Conservation (phyloP, 2,329 filamentous ascomycete genomes). For the Spiromastix sp. region DNA sequence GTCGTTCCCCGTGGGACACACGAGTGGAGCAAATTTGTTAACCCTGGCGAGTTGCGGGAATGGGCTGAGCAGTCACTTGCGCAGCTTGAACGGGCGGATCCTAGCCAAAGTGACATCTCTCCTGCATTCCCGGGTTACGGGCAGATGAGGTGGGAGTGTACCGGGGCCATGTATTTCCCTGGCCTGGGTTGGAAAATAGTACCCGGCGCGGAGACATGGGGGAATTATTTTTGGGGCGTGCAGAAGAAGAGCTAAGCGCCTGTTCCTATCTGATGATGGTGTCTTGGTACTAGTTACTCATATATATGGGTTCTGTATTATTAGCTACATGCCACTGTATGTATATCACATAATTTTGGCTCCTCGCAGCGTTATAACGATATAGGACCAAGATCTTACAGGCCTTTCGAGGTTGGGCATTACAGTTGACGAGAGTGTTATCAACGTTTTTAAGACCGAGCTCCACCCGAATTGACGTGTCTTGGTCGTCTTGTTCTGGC, state of each 20-base stretch:
- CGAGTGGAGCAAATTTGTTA: conserved; percentile 94
- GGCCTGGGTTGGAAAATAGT: conserved; percentile 84
- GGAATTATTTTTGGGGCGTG: conserved; percentile 94
- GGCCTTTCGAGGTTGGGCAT: too few species aligned
- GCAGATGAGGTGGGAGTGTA: conserved; percentile 49
- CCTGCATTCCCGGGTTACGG: conserved; percentile 9
- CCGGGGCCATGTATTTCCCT: conserved; percentile 85
- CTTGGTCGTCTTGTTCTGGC: too few species aligned
- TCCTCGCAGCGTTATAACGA: not conserved
- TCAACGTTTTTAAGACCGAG: too few species aligned
- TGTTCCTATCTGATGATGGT: not conserved
- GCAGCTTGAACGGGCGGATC: conserved; percentile 13
- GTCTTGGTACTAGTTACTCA: not conserved
- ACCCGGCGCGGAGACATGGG: conserved; percentile 67
- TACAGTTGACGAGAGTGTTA: too few species aligned
- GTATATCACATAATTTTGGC: conserved; percentile 1
- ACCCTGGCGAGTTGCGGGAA: conserved; percentile 43
- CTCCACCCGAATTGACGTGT: too few species aligned
- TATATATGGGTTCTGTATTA: too few species aligned
- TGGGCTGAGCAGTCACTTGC: conserved; percentile 35
- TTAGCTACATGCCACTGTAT: too few species aligned
- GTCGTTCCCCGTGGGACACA: conserved; percentile 91
- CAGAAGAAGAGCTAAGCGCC: conserved; percentile 34
- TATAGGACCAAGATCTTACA: not conserved
- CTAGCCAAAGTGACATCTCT: conserved; percentile 7